A percentile compares a stretch with the other conserved stretches of the same genome.
Conservation (phyloP, 139 green algal genomes). For the Eudorina sp. region DNA sequence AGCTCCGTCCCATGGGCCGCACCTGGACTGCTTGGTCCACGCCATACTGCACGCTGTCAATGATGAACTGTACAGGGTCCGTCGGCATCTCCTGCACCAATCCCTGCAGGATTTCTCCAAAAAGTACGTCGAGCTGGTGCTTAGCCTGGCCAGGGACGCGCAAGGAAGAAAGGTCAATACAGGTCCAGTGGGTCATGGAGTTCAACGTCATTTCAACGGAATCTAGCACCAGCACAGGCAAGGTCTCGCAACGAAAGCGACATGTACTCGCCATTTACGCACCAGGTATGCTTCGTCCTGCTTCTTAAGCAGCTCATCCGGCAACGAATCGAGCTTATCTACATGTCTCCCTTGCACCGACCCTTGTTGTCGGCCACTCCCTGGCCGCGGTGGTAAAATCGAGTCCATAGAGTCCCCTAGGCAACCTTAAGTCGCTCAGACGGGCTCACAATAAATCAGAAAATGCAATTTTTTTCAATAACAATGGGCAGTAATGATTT, state of each 20-base stretch:
- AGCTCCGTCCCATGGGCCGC: background rate
- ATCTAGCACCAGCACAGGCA: too few species aligned
- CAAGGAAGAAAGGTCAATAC: too few species aligned
- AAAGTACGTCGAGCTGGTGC: conserved; percentile 51
- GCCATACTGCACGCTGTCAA: conserved; percentile 54
- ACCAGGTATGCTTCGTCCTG: conserved; percentile 52
- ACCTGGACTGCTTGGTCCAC: conserved; percentile 57
- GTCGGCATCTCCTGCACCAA: conserved; percentile 48
- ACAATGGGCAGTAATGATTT: too few species aligned
- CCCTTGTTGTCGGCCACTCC: background rate
- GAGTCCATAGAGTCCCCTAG: too few species aligned
- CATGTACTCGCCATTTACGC: background rate
- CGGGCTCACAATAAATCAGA: background rate
- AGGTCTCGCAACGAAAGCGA: background rate
- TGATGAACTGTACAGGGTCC: conserved; percentile 62
- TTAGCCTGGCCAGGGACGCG: conserved; percentile 37
- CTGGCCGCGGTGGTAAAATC: conserved; percentile 12
- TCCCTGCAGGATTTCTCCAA: conserved; percentile 40
- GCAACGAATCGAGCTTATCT: conserved; percentile 45
- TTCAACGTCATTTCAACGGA: too few species aligned
- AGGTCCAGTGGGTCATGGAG: too few species aligned
- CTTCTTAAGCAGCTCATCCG: conserved; percentile 49
- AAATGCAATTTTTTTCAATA: background rate
- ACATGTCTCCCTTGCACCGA: conserved; percentile 34
- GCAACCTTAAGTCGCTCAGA: too few species aligned